phyloP scores from a whole-genome alignment of 768 basidiomycete genomes.

The Hericium alpestre region DNA sequence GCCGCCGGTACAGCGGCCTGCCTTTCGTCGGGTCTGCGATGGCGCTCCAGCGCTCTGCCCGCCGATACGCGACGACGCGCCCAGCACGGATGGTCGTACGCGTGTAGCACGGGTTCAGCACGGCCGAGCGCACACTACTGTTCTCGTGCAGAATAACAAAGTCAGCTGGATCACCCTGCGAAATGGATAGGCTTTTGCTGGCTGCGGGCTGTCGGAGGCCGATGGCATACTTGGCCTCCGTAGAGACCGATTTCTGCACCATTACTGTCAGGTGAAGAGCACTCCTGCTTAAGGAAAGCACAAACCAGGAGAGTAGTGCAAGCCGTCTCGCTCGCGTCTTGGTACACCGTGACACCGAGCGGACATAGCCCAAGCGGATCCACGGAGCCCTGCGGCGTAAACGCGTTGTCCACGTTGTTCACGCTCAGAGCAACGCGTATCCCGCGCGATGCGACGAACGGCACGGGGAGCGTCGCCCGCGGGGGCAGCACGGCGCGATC shows the following conservation, averaged over 20 bases:
- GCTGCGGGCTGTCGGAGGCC: conserved; percentile 15
- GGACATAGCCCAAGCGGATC: conserved; percentile 53
- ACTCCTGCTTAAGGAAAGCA: not conserved
- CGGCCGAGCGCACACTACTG: conserved; percentile 31
- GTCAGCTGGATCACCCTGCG: conserved; percentile 37
- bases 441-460: conserved; percentile 33
- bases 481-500: conserved; percentile 29
- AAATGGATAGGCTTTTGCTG: conserved; percentile 23
- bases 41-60: conserved; percentile 22
- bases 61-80: conserved; percentile 30
- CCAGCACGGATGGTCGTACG: conserved; percentile 43
- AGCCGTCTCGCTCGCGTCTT: conserved; percentile 39
- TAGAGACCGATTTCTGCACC: conserved; percentile 39
- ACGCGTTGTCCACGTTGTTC: conserved; percentile 59
- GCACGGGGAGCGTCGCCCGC: conserved; percentile 45
- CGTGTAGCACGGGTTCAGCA: conserved; percentile 38
- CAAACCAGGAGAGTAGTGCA: conserved; percentile 39
- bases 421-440: conserved; percentile 46
- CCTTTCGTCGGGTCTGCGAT: not conserved
- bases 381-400: conserved; percentile 56
- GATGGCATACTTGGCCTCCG: conserved; percentile 41
- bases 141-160: conserved; percentile 49
- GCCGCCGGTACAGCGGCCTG: not conserved
- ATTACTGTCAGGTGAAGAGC: not conserved
- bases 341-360: conserved; percentile 50